Evolutionary conservation across 208 protist species (phyloP).

Genomic region (Acanthamoeba lenticulata): DNA sequence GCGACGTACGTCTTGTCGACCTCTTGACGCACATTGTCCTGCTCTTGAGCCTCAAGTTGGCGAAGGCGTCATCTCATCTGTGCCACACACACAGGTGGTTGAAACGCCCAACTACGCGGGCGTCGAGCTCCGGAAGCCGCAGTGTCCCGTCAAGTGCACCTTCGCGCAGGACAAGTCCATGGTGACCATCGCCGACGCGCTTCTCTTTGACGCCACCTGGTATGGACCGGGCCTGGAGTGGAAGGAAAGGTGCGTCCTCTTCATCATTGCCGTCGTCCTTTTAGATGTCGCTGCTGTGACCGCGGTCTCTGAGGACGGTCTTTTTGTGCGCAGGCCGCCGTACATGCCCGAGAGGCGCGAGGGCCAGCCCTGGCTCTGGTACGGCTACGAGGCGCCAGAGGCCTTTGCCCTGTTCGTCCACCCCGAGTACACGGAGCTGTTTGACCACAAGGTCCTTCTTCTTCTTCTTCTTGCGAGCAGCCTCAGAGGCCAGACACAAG

Average conservation of each 20-base stretch:
- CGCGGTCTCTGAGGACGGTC: too few species aligned
- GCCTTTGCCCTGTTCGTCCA: neutral
- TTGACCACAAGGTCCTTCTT: slow-evolving; percentile 32
- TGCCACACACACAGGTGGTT: neutral
- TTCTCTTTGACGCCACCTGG: slow-evolving; percentile 25
- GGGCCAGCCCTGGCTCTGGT: slow-evolving; percentile 48
- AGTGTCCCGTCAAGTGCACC: slow-evolving; percentile 50
- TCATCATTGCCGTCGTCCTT: too few species aligned
- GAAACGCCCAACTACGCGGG: slow-evolving; percentile 5
- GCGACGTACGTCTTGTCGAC: neutral
- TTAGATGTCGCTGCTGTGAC: too few species aligned
- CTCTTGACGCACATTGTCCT: neutral
- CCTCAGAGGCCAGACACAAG: neutral
- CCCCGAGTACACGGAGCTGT: slow-evolving; percentile 15
- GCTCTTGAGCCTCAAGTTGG: neutral
- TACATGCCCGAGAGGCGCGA: slow-evolving; percentile 47
- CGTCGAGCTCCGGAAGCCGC: slow-evolving; percentile 10
- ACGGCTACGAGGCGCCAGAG: neutral
- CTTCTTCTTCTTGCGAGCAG: neutral
- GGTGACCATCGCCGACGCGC: slow-evolving; percentile 37
- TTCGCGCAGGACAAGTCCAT: slow-evolving; percentile 42
- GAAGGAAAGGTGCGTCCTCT: neutral
- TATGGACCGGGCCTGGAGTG: slow-evolving; percentile 22
- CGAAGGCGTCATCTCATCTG: neutral
- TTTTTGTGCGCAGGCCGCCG: slow-evolving; percentile 19